Conservation (phyloP, 345 rosid species). For the Viola odorata region DNA sequence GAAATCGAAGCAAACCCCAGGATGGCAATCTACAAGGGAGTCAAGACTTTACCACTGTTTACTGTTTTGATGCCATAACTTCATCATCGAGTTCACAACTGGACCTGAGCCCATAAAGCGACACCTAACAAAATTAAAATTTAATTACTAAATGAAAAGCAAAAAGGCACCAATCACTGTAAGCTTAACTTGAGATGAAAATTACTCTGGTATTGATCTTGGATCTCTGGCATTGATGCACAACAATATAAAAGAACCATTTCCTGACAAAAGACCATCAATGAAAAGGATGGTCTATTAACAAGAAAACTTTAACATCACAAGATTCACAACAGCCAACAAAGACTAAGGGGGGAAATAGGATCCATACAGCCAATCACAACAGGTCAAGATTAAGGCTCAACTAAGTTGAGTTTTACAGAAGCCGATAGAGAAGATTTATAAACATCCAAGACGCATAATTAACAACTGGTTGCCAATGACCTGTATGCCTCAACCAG, state of each 20-base stretch:
- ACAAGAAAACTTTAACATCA: not conserved
- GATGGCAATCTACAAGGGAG: no score
- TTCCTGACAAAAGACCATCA: slow-evolving; percentile 32
- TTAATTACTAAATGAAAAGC: slow-evolving; percentile 11
- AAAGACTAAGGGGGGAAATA: no score
- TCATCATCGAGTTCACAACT: slow-evolving; percentile 34
- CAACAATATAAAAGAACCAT: slow-evolving; percentile 46
- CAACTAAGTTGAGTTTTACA: not conserved
- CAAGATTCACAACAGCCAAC: no score
- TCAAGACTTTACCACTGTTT: slow-evolving; percentile 41
- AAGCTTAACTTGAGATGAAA: slow-evolving; percentile 13
- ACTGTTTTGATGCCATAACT: slow-evolving; percentile 54
- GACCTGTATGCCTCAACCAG: no score
- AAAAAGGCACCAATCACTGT: not conserved
- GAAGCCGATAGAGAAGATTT: not conserved
- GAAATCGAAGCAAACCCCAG: no score
- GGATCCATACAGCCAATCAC: no score
- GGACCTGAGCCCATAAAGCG: slow-evolving; percentile 53
- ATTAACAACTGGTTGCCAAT: no score
- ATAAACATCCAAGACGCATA: no score
- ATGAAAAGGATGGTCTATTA: not conserved
- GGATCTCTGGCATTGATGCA: slow-evolving; percentile 47
- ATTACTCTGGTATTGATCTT: slow-evolving; percentile 67
- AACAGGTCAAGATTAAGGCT: not conserved
- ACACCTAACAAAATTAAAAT: slow-evolving; percentile 38